These are phyloP conservation scores for Chenopodium album DNA, from an alignment of 148 eudicot genomes.

Conservation along the genomic window DNA sequence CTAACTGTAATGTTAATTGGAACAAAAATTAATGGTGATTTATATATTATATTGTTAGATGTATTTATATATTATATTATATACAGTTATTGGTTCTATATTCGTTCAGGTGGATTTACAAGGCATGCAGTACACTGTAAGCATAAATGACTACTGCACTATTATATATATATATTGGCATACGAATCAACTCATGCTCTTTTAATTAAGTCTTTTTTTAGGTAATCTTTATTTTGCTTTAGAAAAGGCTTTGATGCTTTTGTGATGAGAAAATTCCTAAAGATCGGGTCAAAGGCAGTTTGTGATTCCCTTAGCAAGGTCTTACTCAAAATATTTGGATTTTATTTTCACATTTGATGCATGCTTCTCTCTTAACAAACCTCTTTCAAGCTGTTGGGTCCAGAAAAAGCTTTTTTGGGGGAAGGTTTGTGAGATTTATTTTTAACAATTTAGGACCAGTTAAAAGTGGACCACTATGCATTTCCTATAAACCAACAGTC, in stretches of 20 bases:
- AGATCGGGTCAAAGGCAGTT: slow-evolving; percentile 28
- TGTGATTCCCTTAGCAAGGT: slow-evolving; percentile 28
- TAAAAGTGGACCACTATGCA: slow-evolving; percentile 26
- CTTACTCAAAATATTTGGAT: slow-evolving; percentile 11
- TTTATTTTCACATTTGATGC: slow-evolving; percentile 18
- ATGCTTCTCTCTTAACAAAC: slow-evolving; percentile 18
- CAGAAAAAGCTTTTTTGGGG: slow-evolving; percentile 16
- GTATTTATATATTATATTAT: background rate
- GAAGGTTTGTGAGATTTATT: slow-evolving; percentile 20
- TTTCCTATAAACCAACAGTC: slow-evolving; percentile 20
- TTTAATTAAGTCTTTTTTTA: background rate
- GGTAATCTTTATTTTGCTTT: slow-evolving; percentile 28
- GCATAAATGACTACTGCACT: background rate
- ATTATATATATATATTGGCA: background rate
- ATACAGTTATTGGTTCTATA: background rate
- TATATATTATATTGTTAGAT: background rate
- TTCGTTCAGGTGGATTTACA: background rate
- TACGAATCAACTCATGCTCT: slow-evolving; percentile 9
- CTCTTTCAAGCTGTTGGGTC: slow-evolving; percentile 19
- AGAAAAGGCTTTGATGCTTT: slow-evolving; percentile 34
- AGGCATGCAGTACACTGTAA: background rate
- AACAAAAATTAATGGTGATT: no score
- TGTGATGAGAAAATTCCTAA: slow-evolving; percentile 20
- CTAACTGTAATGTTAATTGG: no score
- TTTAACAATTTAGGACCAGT: slow-evolving; percentile 4